A percentile compares a stretch with the other conserved stretches of the same genome.
These are phyloP conservation scores for Suhomyces wounanorum DNA, from an alignment of 1,139 yeast genomes.

Conservation along the genomic window DNA sequence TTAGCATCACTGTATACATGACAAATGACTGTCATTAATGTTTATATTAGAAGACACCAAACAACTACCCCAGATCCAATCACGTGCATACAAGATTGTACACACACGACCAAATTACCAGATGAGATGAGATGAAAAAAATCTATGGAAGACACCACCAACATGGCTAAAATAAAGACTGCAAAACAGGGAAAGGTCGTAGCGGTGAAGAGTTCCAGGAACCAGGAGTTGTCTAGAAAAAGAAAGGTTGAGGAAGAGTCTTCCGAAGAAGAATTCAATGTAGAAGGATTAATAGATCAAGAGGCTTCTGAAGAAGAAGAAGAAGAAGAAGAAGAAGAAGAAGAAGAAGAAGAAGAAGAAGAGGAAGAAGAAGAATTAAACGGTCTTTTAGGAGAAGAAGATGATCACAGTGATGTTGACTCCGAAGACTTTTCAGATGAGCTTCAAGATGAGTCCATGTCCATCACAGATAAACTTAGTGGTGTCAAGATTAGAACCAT, in stretches of 20 bases:
- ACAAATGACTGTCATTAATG: too few species aligned
- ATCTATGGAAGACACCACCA: conserved; percentile 1
- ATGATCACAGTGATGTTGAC: conserved; percentile 37
- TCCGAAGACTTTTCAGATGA: conserved; percentile 51
- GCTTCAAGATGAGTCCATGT: conserved; percentile 48
- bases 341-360: conserved; percentile 31
- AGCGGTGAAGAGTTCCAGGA: conserved; percentile 5
- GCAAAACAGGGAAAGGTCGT: conserved; percentile 8
- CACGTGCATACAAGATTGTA: not conserved
- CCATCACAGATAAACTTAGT: conserved; percentile 57
- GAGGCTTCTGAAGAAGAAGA: conserved; percentile 22
- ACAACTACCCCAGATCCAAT: not conserved
- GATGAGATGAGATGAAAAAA: conserved; percentile 14
- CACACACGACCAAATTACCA: not conserved
- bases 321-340: conserved; percentile 26
- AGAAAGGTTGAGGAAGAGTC: conserved; percentile 24
- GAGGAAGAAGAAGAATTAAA: conserved; percentile 69
- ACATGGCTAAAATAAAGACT: conserved; percentile 11
- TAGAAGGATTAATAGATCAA: conserved; percentile 30
- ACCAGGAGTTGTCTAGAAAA: conserved; percentile 16
- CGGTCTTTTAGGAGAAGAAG: conserved; percentile 54
- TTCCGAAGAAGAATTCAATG: conserved; percentile 30
- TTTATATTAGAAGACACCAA: too few species aligned
- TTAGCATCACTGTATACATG: too few species aligned
- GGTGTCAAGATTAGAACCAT: conserved; percentile 54